phyloP scores from a whole-genome alignment of 106 monocot species.

The Iris macrosiphon region DNA sequence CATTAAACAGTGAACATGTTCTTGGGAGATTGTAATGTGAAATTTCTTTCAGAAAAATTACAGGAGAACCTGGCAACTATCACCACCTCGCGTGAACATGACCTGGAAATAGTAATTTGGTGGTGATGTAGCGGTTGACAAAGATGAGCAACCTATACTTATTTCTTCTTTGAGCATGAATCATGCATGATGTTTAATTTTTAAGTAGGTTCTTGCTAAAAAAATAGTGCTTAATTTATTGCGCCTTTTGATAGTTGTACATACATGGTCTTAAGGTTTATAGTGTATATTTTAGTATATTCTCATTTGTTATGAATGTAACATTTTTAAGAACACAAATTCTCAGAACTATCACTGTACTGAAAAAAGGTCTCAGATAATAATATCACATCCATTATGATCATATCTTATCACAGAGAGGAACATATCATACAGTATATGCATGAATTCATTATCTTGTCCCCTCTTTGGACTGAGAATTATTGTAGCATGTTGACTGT shows the following conservation, averaged over 20 bases:
- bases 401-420: neutral
- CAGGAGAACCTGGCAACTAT: too few species aligned
- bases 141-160: neutral
- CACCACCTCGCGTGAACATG: too few species aligned
- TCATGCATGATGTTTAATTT: neutral
- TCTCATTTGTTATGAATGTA: neutral
- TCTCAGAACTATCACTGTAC: neutral
- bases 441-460: too few species aligned
- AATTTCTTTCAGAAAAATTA: neutral
- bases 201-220: neutral
- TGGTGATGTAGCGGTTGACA: neutral
- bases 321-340: neutral
- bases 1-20: neutral
- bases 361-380: neutral
- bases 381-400: neutral
- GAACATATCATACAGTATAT: too few species aligned
- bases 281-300: neutral
- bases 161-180: neutral
- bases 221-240: too few species aligned
- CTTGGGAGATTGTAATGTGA: neutral
- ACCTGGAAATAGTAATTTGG: too few species aligned
- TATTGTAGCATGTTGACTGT: too few species aligned
- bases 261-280: neutral
- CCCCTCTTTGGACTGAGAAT: too few species aligned
- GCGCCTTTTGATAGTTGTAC: too few species aligned